Conservation (phyloP, 116 monocot species). For the Papilionanthe hybrid region DNA sequence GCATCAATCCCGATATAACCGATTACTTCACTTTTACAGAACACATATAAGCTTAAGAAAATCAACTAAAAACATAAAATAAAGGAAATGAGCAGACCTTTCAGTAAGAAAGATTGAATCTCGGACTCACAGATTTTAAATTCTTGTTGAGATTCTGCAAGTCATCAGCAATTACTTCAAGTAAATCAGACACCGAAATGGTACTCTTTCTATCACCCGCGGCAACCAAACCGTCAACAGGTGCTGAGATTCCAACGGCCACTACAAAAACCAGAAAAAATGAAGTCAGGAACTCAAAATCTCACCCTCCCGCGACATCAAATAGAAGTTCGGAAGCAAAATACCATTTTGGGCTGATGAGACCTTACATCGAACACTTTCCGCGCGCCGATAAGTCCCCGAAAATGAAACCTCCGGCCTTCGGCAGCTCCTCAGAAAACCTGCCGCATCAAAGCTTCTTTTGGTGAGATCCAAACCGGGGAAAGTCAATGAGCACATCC, state of each 20-base stretch:
- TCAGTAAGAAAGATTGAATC: neutral
- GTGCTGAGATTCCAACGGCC: conserved; percentile 1
- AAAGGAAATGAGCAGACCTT: neutral
- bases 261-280: conserved; percentile 15
- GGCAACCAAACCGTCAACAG: neutral
- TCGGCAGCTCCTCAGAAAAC: neutral
- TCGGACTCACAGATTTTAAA: conserved; percentile 45
- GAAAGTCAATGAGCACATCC: conserved; percentile 28
- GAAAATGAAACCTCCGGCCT: neutral
- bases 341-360: conserved; percentile 27
- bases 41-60: neutral
- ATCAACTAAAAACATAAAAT: neutral
- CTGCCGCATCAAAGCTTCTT: conserved; percentile 4
- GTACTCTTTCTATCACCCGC: neutral
- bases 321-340: neutral
- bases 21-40: neutral
- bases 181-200: conserved; percentile 30
- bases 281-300: neutral
- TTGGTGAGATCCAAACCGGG: conserved; percentile 24
- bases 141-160: conserved; percentile 45
- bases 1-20: neutral
- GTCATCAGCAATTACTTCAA: conserved; percentile 42
- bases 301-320: neutral
- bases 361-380: conserved; percentile 33
- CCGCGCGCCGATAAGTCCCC: conserved; percentile 7